Evolutionary conservation across 2,329 filamentous ascomycete species (phyloP), one percentile per base, ranked within the genome.

Genomic region (Rhytidhysteron rufulum): DNA sequence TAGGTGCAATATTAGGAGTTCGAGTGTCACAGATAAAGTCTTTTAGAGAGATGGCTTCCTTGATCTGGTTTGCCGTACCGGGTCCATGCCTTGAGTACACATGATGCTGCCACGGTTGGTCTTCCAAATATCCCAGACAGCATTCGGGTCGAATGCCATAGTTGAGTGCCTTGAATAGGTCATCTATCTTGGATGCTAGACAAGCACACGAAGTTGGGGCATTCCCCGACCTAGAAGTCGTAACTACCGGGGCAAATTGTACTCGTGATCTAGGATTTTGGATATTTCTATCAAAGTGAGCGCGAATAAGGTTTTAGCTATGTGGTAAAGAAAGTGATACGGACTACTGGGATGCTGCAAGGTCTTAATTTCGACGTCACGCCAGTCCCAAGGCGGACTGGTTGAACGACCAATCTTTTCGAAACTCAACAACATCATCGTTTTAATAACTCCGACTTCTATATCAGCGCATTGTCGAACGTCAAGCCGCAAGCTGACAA

Each of bases 321-420:
- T 32, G 20, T 16, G 22, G 17, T 8, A 25, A 34, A 4, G 27
- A 19, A 27, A 13, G 24, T 20, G 34, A 27, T 39, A 39, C 41
- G 33, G 36, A n/a, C 17, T 24, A 15, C 13, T 7, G 10, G 17
- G 19, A 16, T 2, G 3, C 19, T 40, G 24, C 13, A 22, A 37
- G 7, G 27, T 13, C 30, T 46, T 37, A n/a, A 46, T 43, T 22
- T 46, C 40, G 19, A 46, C 33, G 20, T 40, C 36, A 15, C 37
- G 34, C 40, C 40, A 46, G 10, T 40, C 22, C 43, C 43, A 46
- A n/a, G 40, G 43, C 4, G 37, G 22, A 15, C 16, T n/a, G 19
- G 7, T 10, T 11, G 35, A n/a, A 19, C 31, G 31, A 3, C 4
- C 16, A 9, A 18, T 19, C 11, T 36, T 37, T 20, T 45, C 35